phyloP scores from a whole-genome alignment of 108 stramenopile genomes.

The Aurantiochytrium sp. region DNA sequence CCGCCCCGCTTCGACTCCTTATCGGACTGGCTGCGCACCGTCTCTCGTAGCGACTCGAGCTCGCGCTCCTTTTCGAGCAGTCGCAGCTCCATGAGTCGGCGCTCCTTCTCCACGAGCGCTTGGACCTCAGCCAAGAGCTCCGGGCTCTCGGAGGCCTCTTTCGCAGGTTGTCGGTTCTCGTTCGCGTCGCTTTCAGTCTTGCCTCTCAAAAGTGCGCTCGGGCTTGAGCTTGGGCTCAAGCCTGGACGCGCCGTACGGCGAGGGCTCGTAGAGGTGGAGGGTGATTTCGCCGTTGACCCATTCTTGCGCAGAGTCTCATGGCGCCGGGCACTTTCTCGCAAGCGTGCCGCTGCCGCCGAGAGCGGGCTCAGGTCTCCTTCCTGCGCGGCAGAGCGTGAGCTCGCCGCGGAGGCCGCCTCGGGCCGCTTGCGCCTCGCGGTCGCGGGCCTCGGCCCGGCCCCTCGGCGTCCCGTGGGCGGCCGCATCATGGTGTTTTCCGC shows the following conservation, averaged over 20 bases:
- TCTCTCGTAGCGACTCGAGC: too few species aligned
- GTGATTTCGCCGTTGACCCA: too few species aligned
- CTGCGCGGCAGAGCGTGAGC: neutral
- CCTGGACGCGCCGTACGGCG: too few species aligned
- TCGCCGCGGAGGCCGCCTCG: too few species aligned
- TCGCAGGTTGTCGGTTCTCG: neutral
- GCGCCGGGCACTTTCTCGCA: neutral
- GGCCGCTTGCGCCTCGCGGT: neutral
- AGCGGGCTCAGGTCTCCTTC: neutral
- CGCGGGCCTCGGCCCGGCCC: too few species aligned
- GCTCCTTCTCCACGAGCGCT: neutral
- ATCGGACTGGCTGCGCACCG: too few species aligned
- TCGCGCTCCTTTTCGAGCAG: constrained; percentile 6
- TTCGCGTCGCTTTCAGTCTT: neutral
- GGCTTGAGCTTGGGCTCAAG: too few species aligned
- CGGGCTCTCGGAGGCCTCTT: neutral
- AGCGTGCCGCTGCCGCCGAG: neutral
- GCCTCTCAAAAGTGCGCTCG: too few species aligned
- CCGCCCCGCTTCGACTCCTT: too few species aligned
- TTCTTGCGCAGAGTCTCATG: too few species aligned
- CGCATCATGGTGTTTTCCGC: neutral
- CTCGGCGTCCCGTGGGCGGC: neutral
- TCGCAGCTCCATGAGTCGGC: neutral
- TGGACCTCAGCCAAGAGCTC: neutral
- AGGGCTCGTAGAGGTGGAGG: too few species aligned